phyloP scores from a whole-genome alignment of 73 alveolate genomes.

The Effrenium voratum region DNA sequence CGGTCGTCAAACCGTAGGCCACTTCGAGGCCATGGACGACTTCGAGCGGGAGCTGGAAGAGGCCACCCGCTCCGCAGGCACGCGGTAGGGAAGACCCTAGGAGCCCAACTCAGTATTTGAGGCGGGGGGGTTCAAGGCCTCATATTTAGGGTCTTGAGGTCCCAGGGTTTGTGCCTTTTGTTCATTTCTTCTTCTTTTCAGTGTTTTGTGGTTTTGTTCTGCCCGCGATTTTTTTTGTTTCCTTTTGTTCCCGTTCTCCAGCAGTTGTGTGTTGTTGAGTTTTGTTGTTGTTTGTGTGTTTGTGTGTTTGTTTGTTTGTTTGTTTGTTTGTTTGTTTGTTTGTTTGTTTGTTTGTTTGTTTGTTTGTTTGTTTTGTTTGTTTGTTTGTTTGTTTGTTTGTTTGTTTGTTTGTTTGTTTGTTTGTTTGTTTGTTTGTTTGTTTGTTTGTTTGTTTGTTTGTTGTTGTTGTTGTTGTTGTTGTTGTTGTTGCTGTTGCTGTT shows the following conservation, averaged over 20 bases:
- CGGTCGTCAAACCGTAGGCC: neutral
- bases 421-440: neutral
- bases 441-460: neutral
- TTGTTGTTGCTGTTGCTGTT: neutral
- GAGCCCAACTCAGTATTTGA: neutral
- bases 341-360: no score
- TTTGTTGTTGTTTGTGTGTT: no score
- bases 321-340: no score
- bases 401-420: no score
- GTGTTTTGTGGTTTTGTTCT: no score
- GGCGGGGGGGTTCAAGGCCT: neutral
- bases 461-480: neutral
- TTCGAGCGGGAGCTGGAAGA: slow-evolving; percentile 50
- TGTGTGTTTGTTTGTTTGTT: no score
- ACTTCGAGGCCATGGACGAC: slow-evolving; percentile 68
- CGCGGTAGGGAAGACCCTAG: neutral
- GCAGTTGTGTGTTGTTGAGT: neutral
- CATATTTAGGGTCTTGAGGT: neutral
- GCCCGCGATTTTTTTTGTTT: no score
- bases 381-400: no score
- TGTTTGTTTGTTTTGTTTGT: no score
- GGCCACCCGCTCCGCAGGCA: slow-evolving; percentile 45
- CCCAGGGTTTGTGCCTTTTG: neutral
- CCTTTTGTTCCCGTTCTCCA: no score
- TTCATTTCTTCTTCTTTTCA: no score